Percentiles rank a stretch among this genome's conserved stretches.
Evolutionary conservation across 768 basidiomycete species (phyloP).

Genomic region (Boletus tomentosulus): DNA sequence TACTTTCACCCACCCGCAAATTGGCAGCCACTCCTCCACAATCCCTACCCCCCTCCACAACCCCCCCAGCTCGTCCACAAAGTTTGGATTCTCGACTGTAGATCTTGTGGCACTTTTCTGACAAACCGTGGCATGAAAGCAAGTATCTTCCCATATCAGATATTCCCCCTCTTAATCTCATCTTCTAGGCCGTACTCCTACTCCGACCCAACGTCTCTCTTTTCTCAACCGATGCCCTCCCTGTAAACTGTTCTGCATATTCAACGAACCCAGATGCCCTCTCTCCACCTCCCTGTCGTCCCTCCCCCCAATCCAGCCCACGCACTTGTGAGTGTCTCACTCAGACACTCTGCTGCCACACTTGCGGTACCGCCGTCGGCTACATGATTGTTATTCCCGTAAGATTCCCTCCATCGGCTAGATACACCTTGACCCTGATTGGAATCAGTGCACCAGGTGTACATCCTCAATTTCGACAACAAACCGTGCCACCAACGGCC

Average conservation of each 20-base stretch:
- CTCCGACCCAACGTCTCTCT: constrained; percentile 77
- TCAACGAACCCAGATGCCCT: constrained; percentile 44
- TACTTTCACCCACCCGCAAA: constrained; percentile 23
- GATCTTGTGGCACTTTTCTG: constrained; percentile 65
- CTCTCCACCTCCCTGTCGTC: constrained; percentile 36
- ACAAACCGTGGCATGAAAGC: constrained; percentile 88
- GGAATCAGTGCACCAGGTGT: constrained; percentile 58
- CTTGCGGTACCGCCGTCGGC: constrained; percentile 69
- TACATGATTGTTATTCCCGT: constrained; percentile 77
- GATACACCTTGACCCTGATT: constrained; percentile 11
- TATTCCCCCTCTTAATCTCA: background rate
- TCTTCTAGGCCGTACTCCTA: constrained; percentile 70
- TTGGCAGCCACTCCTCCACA: constrained; percentile 37
- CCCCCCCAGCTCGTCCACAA: constrained; percentile 50
- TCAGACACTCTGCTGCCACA: constrained; percentile 75
- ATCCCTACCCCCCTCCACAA: constrained; percentile 43
- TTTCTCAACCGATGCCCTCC: constrained; percentile 79
- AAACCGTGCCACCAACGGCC: constrained; percentile 76
- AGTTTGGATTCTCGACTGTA: constrained; percentile 81
- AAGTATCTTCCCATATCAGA: constrained; percentile 14
- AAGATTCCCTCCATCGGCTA: constrained; percentile 13
- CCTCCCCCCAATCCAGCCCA: constrained; percentile 30
- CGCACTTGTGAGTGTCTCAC: constrained; percentile 86
- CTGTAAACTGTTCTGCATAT: constrained; percentile 70
- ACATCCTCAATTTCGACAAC: constrained; percentile 63